Conservation (phyloP, 768 basidiomycete genomes). For the Naematelia aurantialba region DNA sequence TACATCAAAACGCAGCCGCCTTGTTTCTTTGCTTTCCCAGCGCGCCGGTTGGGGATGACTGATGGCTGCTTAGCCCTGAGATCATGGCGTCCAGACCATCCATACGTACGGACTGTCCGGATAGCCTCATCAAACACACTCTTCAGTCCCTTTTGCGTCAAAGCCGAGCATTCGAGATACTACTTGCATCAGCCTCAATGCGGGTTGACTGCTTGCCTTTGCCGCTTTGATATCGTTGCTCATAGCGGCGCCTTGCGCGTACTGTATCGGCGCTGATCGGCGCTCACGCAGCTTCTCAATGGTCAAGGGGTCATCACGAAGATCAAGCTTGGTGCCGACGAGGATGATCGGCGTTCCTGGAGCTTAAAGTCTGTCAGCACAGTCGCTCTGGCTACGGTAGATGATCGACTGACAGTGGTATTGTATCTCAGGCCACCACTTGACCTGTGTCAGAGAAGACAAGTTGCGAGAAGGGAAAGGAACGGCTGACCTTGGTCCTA, state of each 20-base stretch:
- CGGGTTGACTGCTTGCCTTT: conserved; percentile 23
- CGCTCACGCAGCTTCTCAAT: conserved; percentile 52
- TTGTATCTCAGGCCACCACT: conserved; percentile 67
- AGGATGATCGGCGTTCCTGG: conserved; percentile 87
- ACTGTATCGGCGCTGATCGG: conserved; percentile 45
- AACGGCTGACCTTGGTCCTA: conserved; percentile 56
- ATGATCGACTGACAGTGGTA: conserved; percentile 60
- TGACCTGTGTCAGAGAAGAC: conserved; percentile 7
- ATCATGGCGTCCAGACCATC: not conserved
- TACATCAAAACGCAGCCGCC: conserved; percentile 45
- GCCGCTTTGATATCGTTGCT: conserved; percentile 44
- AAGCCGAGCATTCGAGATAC: conserved; percentile 48
- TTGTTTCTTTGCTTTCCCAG: conserved; percentile 44
- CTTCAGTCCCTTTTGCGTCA: conserved; percentile 51
- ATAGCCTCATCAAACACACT: conserved; percentile 52
- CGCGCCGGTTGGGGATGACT: conserved; percentile 42
- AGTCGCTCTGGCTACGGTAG: not conserved
- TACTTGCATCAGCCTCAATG: conserved; percentile 4
- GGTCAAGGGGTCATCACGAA: conserved; percentile 81
- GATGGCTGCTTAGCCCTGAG: conserved; percentile 7
- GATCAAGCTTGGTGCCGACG: conserved; percentile 89
- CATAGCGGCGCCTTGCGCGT: conserved; percentile 40
- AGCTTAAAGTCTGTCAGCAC: conserved; percentile 54
- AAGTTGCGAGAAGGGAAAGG: not conserved
- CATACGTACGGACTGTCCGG: conserved; percentile 43